phyloP scores from a whole-genome alignment of 768 basidiomycete species.

The Leccinum truebloodii region DNA sequence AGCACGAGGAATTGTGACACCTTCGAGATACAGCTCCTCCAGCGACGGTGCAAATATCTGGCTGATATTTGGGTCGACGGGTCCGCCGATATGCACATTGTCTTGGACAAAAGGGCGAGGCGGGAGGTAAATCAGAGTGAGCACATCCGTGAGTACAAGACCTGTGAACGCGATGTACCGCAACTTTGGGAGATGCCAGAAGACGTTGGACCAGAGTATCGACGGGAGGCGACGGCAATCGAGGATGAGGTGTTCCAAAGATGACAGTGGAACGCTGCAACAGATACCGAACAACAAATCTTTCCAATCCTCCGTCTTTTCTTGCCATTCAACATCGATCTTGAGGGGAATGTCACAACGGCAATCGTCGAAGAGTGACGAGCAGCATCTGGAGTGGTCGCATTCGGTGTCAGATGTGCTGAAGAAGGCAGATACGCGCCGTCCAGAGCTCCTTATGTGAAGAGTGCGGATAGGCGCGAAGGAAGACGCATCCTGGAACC shows the following conservation, averaged over 20 bases:
- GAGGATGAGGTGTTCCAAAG: not conserved
- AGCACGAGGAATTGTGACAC: not conserved
- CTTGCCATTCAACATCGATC: not conserved
- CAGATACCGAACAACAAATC: not conserved
- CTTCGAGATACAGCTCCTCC: not conserved
- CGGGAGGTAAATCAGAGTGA: not conserved
- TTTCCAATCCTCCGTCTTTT: not conserved
- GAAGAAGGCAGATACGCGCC: not conserved
- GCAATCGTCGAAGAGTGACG: not conserved
- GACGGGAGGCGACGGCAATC: not conserved
- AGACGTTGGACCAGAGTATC: not conserved
- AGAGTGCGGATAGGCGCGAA: not conserved
- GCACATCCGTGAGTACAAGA: not conserved
- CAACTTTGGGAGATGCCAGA: not conserved
- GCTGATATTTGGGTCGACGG: not conserved
- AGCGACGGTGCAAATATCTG: not conserved
- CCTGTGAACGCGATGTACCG: not conserved
- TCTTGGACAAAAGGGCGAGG: not conserved
- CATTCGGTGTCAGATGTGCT: not conserved
- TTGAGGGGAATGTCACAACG: constrained; percentile 3
- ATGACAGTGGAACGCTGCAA: not conserved
- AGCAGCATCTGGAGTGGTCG: not conserved
- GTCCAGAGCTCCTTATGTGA: too few species aligned
- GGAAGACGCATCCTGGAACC: not conserved
- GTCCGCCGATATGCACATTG: not conserved